Conservation (phyloP, 1,139 yeast species). For the Kluyveromyces sp. region DNA sequence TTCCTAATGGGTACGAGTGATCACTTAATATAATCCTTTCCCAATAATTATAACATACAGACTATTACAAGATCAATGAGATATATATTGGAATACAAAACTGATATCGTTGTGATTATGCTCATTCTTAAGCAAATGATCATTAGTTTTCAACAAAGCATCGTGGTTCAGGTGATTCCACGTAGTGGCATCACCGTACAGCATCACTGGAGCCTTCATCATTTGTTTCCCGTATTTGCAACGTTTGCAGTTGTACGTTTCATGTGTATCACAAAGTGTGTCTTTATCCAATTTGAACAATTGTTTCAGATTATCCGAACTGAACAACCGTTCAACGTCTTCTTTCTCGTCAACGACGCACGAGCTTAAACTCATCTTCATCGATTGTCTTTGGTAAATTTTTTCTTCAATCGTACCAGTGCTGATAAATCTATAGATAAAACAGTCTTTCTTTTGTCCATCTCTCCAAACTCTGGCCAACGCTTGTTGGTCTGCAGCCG, state of each 20-base stretch:
- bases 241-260: conserved; percentile 80
- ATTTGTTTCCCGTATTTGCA: conserved; percentile 67
- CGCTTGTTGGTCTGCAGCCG: conserved; percentile 98
- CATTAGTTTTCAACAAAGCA: conserved; percentile 61
- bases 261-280: conserved; percentile 86
- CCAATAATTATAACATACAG: too few relatives aligned
- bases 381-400: conserved; percentile 93
- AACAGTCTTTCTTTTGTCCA: conserved; percentile 96
- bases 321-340: conserved; percentile 87
- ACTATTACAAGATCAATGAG: conserved; percentile 51
- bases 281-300: conserved; percentile 64
- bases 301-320: conserved; percentile 70
- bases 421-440: conserved; percentile 83
- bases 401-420: conserved; percentile 97
- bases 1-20: too few relatives aligned
- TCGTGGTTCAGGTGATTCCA: conserved; percentile 85
- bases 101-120: conserved; percentile 60
- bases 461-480: conserved; percentile 98
- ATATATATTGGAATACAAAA: conserved; percentile 87
- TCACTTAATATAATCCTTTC: too few relatives aligned
- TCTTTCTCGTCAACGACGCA: conserved; percentile 96
- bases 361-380: conserved; percentile 86
- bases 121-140: conserved; percentile 70
- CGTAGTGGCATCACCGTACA: conserved; percentile 95
- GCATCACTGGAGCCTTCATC: conserved; percentile 72